phyloP scores from a whole-genome alignment of 2,329 filamentous ascomycete genomes.

The Ploettnerulaceae sp. region DNA sequence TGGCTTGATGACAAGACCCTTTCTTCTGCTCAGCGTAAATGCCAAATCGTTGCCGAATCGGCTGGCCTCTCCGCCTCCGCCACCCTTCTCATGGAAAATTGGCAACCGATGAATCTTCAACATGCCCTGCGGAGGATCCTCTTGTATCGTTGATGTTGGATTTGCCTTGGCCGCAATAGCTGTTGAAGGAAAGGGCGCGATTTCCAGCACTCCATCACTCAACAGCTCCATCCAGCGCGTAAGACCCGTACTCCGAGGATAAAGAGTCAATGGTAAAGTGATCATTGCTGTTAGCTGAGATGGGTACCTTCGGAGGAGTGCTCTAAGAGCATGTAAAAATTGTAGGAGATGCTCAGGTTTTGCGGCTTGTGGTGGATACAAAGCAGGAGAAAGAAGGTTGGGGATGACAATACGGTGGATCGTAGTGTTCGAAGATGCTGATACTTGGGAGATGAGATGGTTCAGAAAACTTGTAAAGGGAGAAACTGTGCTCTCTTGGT shows the following conservation, averaged over 20 bases:
- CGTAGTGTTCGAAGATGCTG: constrained; percentile 48
- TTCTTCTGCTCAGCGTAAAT: constrained; percentile 77
- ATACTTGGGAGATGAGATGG: constrained; percentile 51
- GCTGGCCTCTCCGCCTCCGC: constrained; percentile 63
- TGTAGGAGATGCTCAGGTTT: constrained; percentile 70
- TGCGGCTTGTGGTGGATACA: constrained; percentile 67
- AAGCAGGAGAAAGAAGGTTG: constrained; percentile 75
- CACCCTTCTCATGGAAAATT: constrained; percentile 81
- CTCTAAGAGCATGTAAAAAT: constrained; percentile 75
- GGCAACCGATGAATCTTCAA: constrained; percentile 79
- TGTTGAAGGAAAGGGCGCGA: constrained; percentile 66
- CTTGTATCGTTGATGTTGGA: constrained; percentile 50
- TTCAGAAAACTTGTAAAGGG: constrained; percentile 62
- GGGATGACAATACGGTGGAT: constrained; percentile 85
- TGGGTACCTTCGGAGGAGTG: constrained; percentile 64
- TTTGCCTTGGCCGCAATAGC: constrained; percentile 38
- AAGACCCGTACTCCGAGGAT: constrained; percentile 69
- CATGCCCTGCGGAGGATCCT: constrained; percentile 81
- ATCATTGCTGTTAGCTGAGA: constrained; percentile 65
- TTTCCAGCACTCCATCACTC: constrained; percentile 79
- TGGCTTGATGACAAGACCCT: constrained; percentile 78
- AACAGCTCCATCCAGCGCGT: constrained; percentile 83
- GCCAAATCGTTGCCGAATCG: constrained; percentile 79
- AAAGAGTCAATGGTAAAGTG: constrained; percentile 75
- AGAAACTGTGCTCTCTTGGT: constrained; percentile 38